Evolutionary conservation across 768 basidiomycete genomes (phyloP).

Genomic region (Scleroderma citrinum): DNA sequence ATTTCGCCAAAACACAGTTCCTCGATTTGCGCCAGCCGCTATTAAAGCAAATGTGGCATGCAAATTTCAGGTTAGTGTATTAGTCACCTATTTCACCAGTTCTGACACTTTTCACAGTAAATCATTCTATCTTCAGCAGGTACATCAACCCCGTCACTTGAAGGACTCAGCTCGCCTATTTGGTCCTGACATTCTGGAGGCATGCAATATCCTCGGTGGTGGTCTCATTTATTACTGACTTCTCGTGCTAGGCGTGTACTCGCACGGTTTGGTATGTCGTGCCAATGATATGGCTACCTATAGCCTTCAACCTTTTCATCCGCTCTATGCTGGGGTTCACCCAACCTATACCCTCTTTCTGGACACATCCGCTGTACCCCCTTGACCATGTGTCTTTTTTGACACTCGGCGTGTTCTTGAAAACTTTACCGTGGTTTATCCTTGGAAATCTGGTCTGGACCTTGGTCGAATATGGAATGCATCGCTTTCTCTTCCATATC

Average conservation of each 20-base stretch:
- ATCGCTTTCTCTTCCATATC: conserved; percentile 97
- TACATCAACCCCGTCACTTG: conserved; percentile 93
- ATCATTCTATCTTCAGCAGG: conserved; percentile 91
- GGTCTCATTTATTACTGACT: conserved; percentile 1
- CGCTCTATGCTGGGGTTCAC: conserved; percentile 83
- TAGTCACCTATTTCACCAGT: not conserved
- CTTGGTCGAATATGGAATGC: conserved; percentile 84
- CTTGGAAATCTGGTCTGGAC: conserved; percentile 92
- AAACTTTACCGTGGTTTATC: conserved; percentile 66
- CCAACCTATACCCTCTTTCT: conserved; percentile 60
- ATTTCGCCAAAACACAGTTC: conserved; percentile 88
- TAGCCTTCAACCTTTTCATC: conserved; percentile 69
- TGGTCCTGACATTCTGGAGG: conserved; percentile 77
- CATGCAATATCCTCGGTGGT: conserved; percentile 20
- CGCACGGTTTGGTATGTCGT: conserved; percentile 92
- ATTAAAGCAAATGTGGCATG: conserved; percentile 79
- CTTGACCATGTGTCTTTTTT: conserved; percentile 41
- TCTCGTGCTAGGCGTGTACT: conserved; percentile 57
- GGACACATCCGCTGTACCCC: conserved; percentile 50
- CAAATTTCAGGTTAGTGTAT: conserved; percentile 67
- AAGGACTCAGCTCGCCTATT: conserved; percentile 83
- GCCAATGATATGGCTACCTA: conserved; percentile 88
- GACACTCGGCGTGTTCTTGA: conserved; percentile 44
- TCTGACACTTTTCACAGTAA: conserved; percentile 47
- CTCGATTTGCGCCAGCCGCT: conserved; percentile 85